These are phyloP conservation scores for Pleurotus ostreatus DNA, from an alignment of 768 basidiomycete species.

Conservation along the genomic window DNA sequence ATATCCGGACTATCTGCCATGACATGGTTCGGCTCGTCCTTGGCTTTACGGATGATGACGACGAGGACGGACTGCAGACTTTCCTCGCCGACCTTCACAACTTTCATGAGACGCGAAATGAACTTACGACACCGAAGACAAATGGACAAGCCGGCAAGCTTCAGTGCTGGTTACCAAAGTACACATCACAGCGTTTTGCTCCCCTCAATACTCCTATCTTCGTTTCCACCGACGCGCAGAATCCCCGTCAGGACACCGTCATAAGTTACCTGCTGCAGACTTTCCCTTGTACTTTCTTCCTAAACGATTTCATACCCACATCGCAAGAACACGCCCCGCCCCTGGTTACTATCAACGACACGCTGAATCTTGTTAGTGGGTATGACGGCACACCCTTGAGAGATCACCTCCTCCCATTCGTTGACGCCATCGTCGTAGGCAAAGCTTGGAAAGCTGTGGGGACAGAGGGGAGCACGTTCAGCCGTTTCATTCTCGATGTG, in stretches of 20 bases:
- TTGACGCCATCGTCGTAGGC: slow-evolving; percentile 70
- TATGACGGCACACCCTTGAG: slow-evolving; percentile 47
- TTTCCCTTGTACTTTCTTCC: slow-evolving; percentile 63
- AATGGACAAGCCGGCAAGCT: slow-evolving; percentile 20
- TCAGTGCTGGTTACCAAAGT: slow-evolving; percentile 35
- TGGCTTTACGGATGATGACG: slow-evolving; percentile 32
- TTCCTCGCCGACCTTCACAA: slow-evolving; percentile 19
- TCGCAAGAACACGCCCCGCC: slow-evolving; percentile 2
- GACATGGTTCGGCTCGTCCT: slow-evolving; percentile 48
- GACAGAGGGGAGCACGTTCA: slow-evolving; percentile 75
- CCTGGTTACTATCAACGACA: slow-evolving; percentile 2
- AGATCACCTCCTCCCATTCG: slow-evolving; percentile 50
- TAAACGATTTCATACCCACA: slow-evolving; percentile 44
- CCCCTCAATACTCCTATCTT: slow-evolving; percentile 57
- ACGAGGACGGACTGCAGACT: slow-evolving; percentile 21
- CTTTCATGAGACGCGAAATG: slow-evolving; percentile 18
- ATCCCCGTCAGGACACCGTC: slow-evolving; percentile 34
- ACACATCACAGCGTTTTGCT: slow-evolving; percentile 24
- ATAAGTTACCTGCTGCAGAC: slow-evolving; percentile 42
- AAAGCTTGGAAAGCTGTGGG: slow-evolving; percentile 57
- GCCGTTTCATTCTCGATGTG: slow-evolving; percentile 62
- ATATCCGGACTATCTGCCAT: slow-evolving; percentile 51
- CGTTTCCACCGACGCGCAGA: slow-evolving; percentile 57
- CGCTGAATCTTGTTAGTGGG: slow-evolving; percentile 28
- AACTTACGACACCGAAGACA: slow-evolving; percentile 8